Conservation (phyloP, 257 asterid genomes). For the Penstemon eatonii region DNA sequence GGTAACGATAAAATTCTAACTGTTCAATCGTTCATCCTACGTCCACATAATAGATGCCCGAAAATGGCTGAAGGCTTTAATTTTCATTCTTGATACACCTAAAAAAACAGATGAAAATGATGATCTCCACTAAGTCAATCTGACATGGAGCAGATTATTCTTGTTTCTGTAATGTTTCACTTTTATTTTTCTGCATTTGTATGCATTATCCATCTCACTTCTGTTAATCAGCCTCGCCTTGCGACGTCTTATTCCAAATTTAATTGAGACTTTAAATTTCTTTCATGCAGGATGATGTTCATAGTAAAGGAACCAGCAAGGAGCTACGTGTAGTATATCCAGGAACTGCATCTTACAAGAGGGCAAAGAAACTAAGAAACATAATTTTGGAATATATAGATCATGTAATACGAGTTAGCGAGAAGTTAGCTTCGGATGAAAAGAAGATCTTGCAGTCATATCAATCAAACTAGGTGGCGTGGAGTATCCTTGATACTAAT, state of each 20-base stretch:
- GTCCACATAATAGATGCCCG: no score
- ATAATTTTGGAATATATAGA: conserved; percentile 22
- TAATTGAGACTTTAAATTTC: background rate
- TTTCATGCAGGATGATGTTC: conserved; percentile 30
- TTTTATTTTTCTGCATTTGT: background rate
- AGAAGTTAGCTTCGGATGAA: conserved; percentile 29
- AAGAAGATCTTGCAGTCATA: conserved; percentile 20
- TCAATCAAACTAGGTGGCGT: conserved; percentile 18
- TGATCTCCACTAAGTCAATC: no score
- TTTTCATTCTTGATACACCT: no score
- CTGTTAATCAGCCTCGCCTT: background rate
- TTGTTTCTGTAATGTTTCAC: background rate
- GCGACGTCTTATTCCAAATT: conserved; percentile 7
- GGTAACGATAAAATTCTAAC: no score
- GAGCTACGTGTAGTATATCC: conserved; percentile 26
- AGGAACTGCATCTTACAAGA: conserved; percentile 35
- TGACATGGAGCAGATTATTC: no score
- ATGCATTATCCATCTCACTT: background rate
- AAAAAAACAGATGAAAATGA: no score
- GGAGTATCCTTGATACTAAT: conserved; percentile 7
- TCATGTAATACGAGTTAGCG: conserved; percentile 27
- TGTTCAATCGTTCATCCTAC: no score
- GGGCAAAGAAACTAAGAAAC: conserved; percentile 29
- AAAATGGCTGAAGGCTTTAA: no score
- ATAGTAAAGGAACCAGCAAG: conserved; percentile 2